Evolutionary conservation across 257 asterid species (phyloP), one percentile per base, ranked within the genome.

Genomic region (Penstemon eatonii): DNA sequence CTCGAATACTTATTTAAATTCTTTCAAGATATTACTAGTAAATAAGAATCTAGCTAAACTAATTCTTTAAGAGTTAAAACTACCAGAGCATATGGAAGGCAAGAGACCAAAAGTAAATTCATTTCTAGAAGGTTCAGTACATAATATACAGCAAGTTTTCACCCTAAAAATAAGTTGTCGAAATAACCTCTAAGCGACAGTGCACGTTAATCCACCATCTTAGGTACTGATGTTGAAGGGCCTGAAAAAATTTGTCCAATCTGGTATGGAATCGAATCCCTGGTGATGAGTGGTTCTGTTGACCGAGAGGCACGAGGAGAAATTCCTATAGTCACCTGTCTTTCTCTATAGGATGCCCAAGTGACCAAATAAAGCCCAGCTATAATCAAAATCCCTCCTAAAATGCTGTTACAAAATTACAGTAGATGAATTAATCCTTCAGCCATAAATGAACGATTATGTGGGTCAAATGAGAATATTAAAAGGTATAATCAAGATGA

Each of bases 301-400:
- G 84, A 63, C 59, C 83, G 84, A 58, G 81, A 38, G 8, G 79
- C 46, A 33, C 67, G 84, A 45, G 76, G 67, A 47, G 70, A 58
- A 15, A 52, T 76, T 65, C 82, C 84, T 12, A 7, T 39, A 42
- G 75, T n/a, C 44, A 76, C 77, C 54, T 68, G 86, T 73, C 38
- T 84, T 63, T 87, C 96, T 75, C 82, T 75, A 71, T 80, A 68
- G 6, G 99, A 88, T 60, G 96, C 97, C 97, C 97, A 90, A 8
- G 99, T 94, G 63, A 94, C 96, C 87, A 87, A 52, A 83, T 90
- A 93, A 66, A 93, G 96, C 69, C 99, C 99, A 7, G 82, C 91
- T 65, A 90, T 80, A 37, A 93, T 89, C 52, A 93, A 79, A 70
- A 83, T 53, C 50, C 97, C 99, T 75, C 99, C 97, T 6, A 89